These are phyloP conservation scores for Eucalyptus cladocalyx DNA, from an alignment of 345 rosid genomes.

Conservation along the genomic window DNA sequence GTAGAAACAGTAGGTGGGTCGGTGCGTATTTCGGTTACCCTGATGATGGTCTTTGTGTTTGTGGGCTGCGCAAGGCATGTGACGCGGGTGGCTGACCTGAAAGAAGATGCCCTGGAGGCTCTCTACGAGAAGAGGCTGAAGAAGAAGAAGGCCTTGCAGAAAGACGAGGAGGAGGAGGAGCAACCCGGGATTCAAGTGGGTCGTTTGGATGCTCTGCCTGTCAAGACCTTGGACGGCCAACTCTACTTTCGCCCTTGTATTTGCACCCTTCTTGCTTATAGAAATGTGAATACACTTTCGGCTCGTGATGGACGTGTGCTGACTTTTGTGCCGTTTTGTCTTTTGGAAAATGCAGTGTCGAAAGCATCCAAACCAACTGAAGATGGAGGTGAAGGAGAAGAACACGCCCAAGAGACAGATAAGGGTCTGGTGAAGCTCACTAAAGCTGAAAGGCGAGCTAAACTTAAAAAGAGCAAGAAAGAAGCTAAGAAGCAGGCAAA, in stretches of 20 bases:
- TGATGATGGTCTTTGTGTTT: neutral
- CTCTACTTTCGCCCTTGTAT: constrained; percentile 52
- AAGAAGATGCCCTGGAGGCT: constrained; percentile 61
- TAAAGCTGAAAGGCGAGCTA: constrained; percentile 75
- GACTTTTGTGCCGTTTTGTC: neutral
- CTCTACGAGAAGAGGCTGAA: constrained; percentile 47
- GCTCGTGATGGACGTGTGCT: neutral
- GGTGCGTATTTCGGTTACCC: neutral
- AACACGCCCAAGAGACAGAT: constrained; percentile 3
- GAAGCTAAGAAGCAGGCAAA: constrained; percentile 65
- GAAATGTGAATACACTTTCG: neutral
- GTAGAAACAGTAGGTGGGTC: neutral
- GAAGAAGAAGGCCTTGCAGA: constrained; percentile 15
- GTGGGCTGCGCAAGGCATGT: constrained; percentile 34
- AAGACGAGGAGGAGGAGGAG: constrained; percentile 31
- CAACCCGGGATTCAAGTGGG: constrained; percentile 26
- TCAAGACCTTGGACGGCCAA: constrained; percentile 72
- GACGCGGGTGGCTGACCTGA: constrained; percentile 45
- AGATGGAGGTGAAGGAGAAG: constrained; percentile 8
- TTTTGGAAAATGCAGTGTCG: constrained; percentile 23
- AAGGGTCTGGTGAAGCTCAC: constrained; percentile 25
- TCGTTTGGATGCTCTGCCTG: constrained; percentile 78
- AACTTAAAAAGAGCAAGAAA: constrained; percentile 62
- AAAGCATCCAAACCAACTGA: constrained; percentile 1
- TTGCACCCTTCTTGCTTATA: neutral